phyloP scores from a whole-genome alignment of 345 rosid species.

The Camelina hispida region DNA sequence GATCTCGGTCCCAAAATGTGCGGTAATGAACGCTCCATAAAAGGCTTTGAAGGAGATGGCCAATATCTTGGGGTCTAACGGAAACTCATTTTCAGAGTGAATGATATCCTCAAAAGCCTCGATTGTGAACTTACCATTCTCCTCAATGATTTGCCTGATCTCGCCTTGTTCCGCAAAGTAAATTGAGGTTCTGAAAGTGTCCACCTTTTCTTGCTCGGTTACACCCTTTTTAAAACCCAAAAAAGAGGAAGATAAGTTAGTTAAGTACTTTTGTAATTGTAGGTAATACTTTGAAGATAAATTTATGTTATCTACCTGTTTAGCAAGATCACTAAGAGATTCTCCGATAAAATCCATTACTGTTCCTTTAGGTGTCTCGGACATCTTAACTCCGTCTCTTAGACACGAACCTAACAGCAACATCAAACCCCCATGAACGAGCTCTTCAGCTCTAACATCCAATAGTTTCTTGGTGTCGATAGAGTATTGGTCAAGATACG shows the following conservation, averaged over 20 bases:
- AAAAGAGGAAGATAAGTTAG: background rate
- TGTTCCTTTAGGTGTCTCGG: constrained; percentile 28
- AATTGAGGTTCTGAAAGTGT: constrained; percentile 20
- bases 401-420: constrained; percentile 28
- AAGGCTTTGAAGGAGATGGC: constrained; percentile 5
- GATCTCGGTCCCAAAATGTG: background rate
- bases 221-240: background rate
- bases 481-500: constrained; percentile 45
- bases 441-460: constrained; percentile 5
- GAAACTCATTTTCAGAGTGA: constrained; percentile 14
- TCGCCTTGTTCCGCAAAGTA: constrained; percentile 18
- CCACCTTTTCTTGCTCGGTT: constrained; percentile 11
- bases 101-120: constrained; percentile 29
- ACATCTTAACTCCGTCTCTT: constrained; percentile 33
- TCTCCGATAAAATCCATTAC: constrained; percentile 27
- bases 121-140: constrained; percentile 1
- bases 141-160: background rate
- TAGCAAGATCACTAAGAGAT: constrained; percentile 42
- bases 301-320: constrained; percentile 24
- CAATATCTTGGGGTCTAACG: constrained; percentile 24
- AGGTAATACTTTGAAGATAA: background rate
- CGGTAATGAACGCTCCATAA: constrained; percentile 14
- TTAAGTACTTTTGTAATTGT: background rate
- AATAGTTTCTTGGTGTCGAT: background rate
- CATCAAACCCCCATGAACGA: background rate